Conservation (phyloP, 768 basidiomycete species). For the Amanita brunnescens region DNA sequence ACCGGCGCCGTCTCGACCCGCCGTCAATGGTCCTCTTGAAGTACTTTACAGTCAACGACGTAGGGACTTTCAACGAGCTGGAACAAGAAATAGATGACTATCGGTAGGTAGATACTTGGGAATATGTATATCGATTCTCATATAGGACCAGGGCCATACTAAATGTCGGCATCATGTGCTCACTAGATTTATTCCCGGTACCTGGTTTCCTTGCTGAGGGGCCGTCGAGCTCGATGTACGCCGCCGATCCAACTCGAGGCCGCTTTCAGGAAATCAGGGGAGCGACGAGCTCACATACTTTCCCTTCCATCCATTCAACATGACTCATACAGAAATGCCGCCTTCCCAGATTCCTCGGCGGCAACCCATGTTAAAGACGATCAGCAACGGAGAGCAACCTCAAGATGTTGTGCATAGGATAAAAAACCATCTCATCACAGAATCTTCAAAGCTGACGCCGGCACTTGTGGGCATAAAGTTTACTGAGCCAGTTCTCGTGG, state of each 20-base stretch:
- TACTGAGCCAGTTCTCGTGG: conserved; percentile 43
- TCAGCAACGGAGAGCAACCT: conserved; percentile 20
- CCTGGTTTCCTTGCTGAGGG: conserved; percentile 22
- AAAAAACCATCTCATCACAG: conserved; percentile 28
- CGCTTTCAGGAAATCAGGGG: not conserved
- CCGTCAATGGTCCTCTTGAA: conserved; percentile 49
- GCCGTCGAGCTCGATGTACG: conserved; percentile 1
- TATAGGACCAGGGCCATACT: conserved; percentile 36
- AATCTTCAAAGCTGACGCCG: conserved; percentile 36
- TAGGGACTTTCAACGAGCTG: conserved; percentile 27
- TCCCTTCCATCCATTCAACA: conserved; percentile 30
- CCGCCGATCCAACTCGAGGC: conserved; percentile 1
- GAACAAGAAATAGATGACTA: conserved; percentile 42
- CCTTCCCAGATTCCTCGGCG: conserved; percentile 30
- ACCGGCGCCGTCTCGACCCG: conserved; percentile 62
- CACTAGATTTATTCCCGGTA: conserved; percentile 62
- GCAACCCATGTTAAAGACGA: conserved; percentile 24
- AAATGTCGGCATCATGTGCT: conserved; percentile 56
- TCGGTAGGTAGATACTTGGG: conserved; percentile 26
- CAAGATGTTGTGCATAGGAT: conserved; percentile 23
- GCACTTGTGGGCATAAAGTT: conserved; percentile 58
- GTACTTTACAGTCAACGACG: conserved; percentile 36
- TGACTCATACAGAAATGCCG: conserved; percentile 17
- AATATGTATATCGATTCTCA: not conserved
- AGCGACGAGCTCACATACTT: conserved; percentile 23